phyloP scores from a whole-genome alignment of 2,329 filamentous ascomycete genomes.

The Aspergillus awamori region DNA sequence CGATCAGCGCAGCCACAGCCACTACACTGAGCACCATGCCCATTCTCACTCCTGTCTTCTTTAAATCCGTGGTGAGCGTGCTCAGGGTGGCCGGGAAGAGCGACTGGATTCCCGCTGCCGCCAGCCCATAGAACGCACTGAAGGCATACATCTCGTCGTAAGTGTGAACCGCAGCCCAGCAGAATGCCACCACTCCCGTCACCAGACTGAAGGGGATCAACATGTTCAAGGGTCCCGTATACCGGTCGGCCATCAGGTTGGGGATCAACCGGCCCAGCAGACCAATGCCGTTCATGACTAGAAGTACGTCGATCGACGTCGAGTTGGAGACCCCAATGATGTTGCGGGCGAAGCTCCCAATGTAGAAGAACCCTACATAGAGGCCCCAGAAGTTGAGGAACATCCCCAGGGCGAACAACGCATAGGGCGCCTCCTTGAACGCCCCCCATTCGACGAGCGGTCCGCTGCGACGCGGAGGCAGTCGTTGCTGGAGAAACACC shows the following conservation, averaged over 20 bases:
- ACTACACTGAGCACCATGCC: conserved; percentile 60
- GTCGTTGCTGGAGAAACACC: conserved; percentile 52
- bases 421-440: conserved; percentile 55
- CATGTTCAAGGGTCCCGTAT: conserved; percentile 62
- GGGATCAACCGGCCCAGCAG: conserved; percentile 61
- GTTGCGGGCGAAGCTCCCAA: conserved; percentile 45
- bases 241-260: conserved; percentile 60
- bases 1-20: conserved; percentile 57
- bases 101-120: conserved; percentile 65
- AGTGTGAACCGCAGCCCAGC: conserved; percentile 61
- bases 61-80: conserved; percentile 56
- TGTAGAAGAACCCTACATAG: conserved; percentile 58
- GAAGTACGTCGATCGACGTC: conserved; percentile 61
- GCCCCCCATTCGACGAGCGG: conserved; percentile 56
- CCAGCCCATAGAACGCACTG: conserved; percentile 65
- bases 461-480: conserved; percentile 54
- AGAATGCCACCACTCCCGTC: conserved; percentile 51
- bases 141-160: conserved; percentile 62
- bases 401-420: conserved; percentile 45
- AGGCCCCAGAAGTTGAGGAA: conserved; percentile 55
- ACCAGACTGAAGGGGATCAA: conserved; percentile 55
- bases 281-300: conserved; percentile 67
- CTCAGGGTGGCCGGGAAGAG: conserved; percentile 67
- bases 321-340: conserved; percentile 46
- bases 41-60: conserved; percentile 59